A percentile compares a stretch with the other conserved stretches of the same genome.
Evolutionary conservation across 352 stramenopile genomes (phyloP).

Genomic region (Pythium periplocum): DNA sequence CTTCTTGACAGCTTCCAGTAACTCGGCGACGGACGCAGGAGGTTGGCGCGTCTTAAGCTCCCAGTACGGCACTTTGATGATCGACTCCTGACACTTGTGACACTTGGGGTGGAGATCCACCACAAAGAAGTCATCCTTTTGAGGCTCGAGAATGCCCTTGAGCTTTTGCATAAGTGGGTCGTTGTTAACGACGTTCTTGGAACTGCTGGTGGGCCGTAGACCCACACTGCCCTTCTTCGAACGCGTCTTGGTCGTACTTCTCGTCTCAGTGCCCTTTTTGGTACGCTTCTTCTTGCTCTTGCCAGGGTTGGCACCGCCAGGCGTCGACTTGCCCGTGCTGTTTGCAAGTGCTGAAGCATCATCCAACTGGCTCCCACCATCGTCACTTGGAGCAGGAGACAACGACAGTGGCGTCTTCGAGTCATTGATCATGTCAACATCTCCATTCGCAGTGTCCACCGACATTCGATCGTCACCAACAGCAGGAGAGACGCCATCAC

Average conservation of each 20-base stretch:
- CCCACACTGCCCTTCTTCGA: slow-evolving; percentile 52
- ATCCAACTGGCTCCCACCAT: slow-evolving; percentile 16
- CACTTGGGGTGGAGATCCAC: slow-evolving; percentile 90
- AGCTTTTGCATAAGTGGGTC: slow-evolving; percentile 98
- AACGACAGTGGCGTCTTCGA: slow-evolving; percentile 34
- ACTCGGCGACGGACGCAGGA: slow-evolving; percentile 56
- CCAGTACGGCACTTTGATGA: slow-evolving; percentile 85
- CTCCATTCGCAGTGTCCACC: slow-evolving; percentile 10
- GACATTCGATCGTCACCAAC: not conserved
- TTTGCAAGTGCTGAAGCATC: slow-evolving; percentile 5
- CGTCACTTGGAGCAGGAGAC: slow-evolving; percentile 53
- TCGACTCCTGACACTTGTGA: slow-evolving; percentile 85
- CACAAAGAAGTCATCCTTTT: slow-evolving; percentile 99
- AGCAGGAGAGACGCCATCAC: not conserved
- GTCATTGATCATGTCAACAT: slow-evolving; percentile 12
- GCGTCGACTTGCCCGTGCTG: slow-evolving; percentile 15
- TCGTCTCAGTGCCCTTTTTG: slow-evolving; percentile 69
- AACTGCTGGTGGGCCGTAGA: slow-evolving; percentile 31
- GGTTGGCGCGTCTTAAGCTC: slow-evolving; percentile 68
- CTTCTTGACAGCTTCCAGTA: slow-evolving; percentile 81
- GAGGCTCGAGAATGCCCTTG: slow-evolving; percentile 96
- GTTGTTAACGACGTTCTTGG: slow-evolving; percentile 75
- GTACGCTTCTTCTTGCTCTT: slow-evolving; percentile 80
- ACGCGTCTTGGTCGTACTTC: slow-evolving; percentile 61
- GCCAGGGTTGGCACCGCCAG: slow-evolving; percentile 1